Conservation (phyloP, 257 asterid species). For the Jacaranda mimosifolia region DNA sequence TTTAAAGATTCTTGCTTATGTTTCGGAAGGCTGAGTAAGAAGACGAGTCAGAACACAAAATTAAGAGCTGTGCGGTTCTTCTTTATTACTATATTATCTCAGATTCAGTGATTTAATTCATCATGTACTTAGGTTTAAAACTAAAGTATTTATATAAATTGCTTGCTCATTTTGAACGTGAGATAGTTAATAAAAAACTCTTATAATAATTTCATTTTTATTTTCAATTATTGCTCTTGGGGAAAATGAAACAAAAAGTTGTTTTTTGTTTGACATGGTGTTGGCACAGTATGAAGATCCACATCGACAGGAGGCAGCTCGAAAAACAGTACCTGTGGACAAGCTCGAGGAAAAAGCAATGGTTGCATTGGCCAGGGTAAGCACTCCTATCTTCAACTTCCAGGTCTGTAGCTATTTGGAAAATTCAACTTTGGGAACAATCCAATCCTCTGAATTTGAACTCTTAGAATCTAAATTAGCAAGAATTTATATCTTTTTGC, state of each 20-base stretch:
- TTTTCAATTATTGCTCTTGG: background rate
- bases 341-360: conserved; percentile 92
- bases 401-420: conserved; percentile 10
- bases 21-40: background rate
- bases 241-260: conserved; percentile 24
- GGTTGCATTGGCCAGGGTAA: conserved; percentile 91
- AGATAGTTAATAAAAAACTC: conserved; percentile 19
- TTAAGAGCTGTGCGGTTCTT: conserved; percentile 1
- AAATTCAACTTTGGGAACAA: background rate
- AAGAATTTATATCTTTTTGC: background rate
- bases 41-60: background rate
- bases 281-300: conserved; percentile 84
- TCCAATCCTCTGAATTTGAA: background rate
- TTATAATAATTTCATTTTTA: background rate
- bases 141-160: conserved; percentile 1
- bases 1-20: conserved; percentile 2
- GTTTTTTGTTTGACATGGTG: conserved; percentile 31
- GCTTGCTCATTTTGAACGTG: conserved; percentile 25
- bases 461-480: background rate
- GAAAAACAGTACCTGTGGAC: conserved; percentile 80
- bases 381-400: conserved; percentile 38
- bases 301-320: conserved; percentile 78
- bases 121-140: conserved; percentile 19
- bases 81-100: conserved; percentile 7
- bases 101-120: conserved; percentile 7